A percentile compares a stretch with the other conserved stretches of the same genome.
phyloP scores from a whole-genome alignment of 768 basidiomycete species.

The Pisolithus marmoratus region DNA sequence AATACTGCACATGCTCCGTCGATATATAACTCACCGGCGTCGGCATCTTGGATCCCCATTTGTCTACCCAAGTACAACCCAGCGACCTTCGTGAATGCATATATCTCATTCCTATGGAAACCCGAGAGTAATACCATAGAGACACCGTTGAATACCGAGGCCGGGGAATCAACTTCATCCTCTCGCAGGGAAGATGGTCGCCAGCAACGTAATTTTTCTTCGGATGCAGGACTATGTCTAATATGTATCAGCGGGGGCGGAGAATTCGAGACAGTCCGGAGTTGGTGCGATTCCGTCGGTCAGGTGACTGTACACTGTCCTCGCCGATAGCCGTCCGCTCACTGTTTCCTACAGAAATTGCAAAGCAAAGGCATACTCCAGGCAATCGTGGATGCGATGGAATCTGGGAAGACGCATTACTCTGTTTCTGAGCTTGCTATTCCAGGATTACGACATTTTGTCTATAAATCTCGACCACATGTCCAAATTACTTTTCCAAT shows the following conservation, averaged over 20 bases:
- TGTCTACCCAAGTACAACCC: constrained; percentile 95
- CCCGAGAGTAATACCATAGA: constrained; percentile 17
- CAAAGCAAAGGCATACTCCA: constrained; percentile 51
- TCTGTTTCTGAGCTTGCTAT: constrained; percentile 73
- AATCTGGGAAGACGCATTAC: constrained; percentile 52
- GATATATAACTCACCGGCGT: constrained; percentile 65
- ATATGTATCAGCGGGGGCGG: constrained; percentile 77
- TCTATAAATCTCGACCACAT: constrained; percentile 86
- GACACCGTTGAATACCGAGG: neutral
- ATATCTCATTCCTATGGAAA: constrained; percentile 65
- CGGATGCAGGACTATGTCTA: constrained; percentile 48
- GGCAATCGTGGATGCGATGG: constrained; percentile 44
- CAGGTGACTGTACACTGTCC: constrained; percentile 36
- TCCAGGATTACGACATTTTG: constrained; percentile 87
- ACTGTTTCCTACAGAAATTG: constrained; percentile 46
- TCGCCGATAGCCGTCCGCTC: neutral
- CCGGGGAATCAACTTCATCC: neutral
- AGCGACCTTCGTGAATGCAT: constrained; percentile 85
- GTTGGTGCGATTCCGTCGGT: constrained; percentile 66
- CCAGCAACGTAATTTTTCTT: constrained; percentile 15
- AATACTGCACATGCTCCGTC: constrained; percentile 87
- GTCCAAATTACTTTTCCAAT: constrained; percentile 85
- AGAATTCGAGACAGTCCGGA: constrained; percentile 79
- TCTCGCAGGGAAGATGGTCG: neutral
- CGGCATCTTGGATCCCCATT: constrained; percentile 91